phyloP scores from a whole-genome alignment of 2,329 filamentous ascomycete genomes.

The Diaporthe caulivora region DNA sequence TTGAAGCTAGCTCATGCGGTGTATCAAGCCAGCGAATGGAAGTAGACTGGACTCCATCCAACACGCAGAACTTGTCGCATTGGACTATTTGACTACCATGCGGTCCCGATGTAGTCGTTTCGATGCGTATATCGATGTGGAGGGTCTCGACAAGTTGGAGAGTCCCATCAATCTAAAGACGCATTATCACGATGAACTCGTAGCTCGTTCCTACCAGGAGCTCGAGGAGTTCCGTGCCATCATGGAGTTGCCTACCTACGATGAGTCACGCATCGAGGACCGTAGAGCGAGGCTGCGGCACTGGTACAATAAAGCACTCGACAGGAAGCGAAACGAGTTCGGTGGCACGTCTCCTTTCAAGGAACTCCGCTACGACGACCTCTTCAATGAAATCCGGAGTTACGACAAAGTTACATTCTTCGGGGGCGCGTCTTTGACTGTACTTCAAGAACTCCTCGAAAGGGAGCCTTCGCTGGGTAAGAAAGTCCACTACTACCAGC shows the following conservation, averaged over 20 bases:
- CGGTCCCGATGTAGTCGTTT: conserved; percentile 27
- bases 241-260: conserved; percentile 1
- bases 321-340: conserved; percentile 34
- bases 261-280: background rate
- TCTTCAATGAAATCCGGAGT: conserved; percentile 32
- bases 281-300: conserved; percentile 16
- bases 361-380: conserved; percentile 14
- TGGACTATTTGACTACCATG: conserved; percentile 38
- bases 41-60: conserved; percentile 29
- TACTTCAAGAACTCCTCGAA: conserved; percentile 34
- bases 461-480: conserved; percentile 19
- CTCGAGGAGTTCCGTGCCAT: conserved; percentile 28
- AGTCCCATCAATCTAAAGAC: conserved; percentile 39
- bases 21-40: conserved; percentile 33
- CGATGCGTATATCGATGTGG: conserved; percentile 33
- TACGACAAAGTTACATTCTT: conserved; percentile 35
- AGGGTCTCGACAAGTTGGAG: conserved; percentile 16
- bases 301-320: conserved; percentile 35
- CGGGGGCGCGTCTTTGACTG: conserved; percentile 38
- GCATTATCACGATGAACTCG: conserved; percentile 39
- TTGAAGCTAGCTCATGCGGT: conserved; percentile 20
- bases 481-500: conserved; percentile 36
- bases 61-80: conserved; percentile 32
- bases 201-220: conserved; percentile 35
- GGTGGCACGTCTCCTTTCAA: conserved; percentile 18